Evolutionary conservation across 352 stramenopile species (phyloP).

Genomic region (Pythium aphanidermatum): DNA sequence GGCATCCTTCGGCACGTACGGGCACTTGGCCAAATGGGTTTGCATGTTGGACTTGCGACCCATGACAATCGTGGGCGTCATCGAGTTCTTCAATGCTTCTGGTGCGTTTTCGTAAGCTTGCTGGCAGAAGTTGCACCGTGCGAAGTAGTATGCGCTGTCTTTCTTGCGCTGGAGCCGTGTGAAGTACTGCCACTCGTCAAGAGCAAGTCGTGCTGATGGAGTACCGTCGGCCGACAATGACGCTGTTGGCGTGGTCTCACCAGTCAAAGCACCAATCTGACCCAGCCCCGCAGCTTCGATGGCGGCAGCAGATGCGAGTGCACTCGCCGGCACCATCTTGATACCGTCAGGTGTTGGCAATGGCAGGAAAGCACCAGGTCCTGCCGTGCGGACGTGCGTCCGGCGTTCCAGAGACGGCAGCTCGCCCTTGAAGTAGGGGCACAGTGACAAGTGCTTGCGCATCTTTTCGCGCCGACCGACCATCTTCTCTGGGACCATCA

Average conservation of each 20-base stretch:
- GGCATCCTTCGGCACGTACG: conserved; percentile 54
- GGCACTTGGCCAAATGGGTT: conserved; percentile 73
- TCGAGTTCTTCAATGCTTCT: conserved; percentile 35
- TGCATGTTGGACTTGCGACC: conserved; percentile 82
- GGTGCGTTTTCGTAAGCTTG: conserved; percentile 48
- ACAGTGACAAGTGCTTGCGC: conserved; percentile 62
- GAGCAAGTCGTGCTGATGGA: conserved; percentile 33
- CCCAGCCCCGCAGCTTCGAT: conserved; percentile 5
- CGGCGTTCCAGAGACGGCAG: conserved; percentile 45
- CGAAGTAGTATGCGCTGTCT: conserved; percentile 68
- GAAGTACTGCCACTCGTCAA: conserved; percentile 80
- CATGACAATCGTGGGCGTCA: conserved; percentile 58
- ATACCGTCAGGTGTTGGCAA: conserved; percentile 19
- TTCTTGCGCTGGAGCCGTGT: conserved; percentile 68
- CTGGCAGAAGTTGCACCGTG: conserved; percentile 78
- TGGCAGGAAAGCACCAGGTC: conserved; percentile 20
- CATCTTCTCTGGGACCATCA: conserved; percentile 53
- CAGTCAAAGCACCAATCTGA: neutral
- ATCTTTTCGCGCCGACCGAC: conserved; percentile 73
- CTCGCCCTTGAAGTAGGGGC: conserved; percentile 59
- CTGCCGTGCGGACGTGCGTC: conserved; percentile 6
- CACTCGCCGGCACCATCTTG: conserved; percentile 22
- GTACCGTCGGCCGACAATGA: conserved; percentile 4
- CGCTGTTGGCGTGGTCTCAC: neutral
- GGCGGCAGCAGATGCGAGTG: conserved; percentile 8